Base-by-base conservation (phyloP, 2,329 filamentous ascomycete genomes). In the Monosporascus cannonballus region DNA sequence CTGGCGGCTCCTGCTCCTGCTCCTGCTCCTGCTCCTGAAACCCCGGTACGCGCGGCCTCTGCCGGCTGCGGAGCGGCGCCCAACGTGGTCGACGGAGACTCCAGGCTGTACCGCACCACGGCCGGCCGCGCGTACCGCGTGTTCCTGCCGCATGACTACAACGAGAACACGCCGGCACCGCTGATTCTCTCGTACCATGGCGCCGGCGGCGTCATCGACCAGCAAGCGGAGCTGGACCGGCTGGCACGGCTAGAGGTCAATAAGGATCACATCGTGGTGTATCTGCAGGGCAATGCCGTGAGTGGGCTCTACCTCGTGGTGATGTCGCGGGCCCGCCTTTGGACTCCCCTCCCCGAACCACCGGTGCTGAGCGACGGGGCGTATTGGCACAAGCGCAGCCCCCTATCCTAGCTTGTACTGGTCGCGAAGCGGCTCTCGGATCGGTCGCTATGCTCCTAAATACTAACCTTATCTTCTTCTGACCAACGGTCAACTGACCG, bases 141-240 rank as follows among this genome's bases (percentile, higher is more conserved):
- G 5, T 62, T 56, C 56, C 51, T 64, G 27, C 62, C 62, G 6
- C 20, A 50, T 4, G 54, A 48, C 38, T 63, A 64, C 38, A 51
- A 59, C 37, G 45, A 53, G 11, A 51, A 41, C 36, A 57, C 53
- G 18, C 42, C 38, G 37, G 55, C 58, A n/a, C 61, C 62, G 8
- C 49, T 64, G 11, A 62, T 64, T 48, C 52, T 64, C 9, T 60
- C 57, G 17, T 63, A 63, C 47, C 62, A 64, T 42, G 62, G 62
- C 46, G 61, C 61, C 50, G 58, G 56, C 25, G 50, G 57, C 7
- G 52, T 51, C n/a, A 61, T 62, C 34, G 47, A 57, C 6, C 39
- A 54, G 11, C 62, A 64, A 50, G 48, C 50, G 17, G 54, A 47
- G 3, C 41, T 63, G 5, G 62, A 64, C 36, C 42, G 48, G n/a